These are phyloP conservation scores for Forsythia viridissima DNA, from an alignment of 257 asterid species.

Conservation along the genomic window DNA sequence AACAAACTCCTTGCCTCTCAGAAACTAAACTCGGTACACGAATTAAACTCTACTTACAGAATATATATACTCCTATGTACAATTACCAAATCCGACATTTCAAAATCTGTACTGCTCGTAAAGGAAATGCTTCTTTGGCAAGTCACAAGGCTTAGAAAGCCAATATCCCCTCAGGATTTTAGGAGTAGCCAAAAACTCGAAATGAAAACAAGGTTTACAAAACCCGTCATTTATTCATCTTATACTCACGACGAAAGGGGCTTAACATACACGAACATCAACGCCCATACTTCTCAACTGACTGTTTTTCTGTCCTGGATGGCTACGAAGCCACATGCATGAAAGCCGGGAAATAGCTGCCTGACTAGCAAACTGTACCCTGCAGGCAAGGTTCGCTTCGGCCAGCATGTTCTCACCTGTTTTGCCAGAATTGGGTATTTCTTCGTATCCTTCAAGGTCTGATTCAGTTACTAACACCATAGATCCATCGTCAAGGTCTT, in stretches of 20 bases:
- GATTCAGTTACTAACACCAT: constrained; percentile 72
- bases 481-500: constrained; percentile 67
- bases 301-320: constrained; percentile 41
- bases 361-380: constrained; percentile 69
- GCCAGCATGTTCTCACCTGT: constrained; percentile 29
- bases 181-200: background rate
- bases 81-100: constrained; percentile 38
- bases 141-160: constrained; percentile 24
- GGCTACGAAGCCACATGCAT: constrained; percentile 65
- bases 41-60: background rate
- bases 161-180: constrained; percentile 11
- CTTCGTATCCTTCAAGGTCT: constrained; percentile 87
- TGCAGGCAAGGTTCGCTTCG: constrained; percentile 57
- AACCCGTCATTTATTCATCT: constrained; percentile 19
- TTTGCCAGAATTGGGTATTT: constrained; percentile 32
- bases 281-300: constrained; percentile 46
- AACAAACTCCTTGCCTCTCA: background rate
- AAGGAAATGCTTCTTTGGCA: constrained; percentile 36
- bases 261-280: constrained; percentile 68
- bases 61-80: constrained; percentile 4
- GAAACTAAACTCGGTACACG: constrained; percentile 31
- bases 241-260: constrained; percentile 14
- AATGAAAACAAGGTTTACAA: background rate
- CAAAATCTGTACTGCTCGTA: background rate
- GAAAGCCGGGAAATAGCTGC: constrained; percentile 73